Base-by-base conservation (phyloP, 2,329 filamentous ascomycete species). In the Alternaria sp. region DNA sequence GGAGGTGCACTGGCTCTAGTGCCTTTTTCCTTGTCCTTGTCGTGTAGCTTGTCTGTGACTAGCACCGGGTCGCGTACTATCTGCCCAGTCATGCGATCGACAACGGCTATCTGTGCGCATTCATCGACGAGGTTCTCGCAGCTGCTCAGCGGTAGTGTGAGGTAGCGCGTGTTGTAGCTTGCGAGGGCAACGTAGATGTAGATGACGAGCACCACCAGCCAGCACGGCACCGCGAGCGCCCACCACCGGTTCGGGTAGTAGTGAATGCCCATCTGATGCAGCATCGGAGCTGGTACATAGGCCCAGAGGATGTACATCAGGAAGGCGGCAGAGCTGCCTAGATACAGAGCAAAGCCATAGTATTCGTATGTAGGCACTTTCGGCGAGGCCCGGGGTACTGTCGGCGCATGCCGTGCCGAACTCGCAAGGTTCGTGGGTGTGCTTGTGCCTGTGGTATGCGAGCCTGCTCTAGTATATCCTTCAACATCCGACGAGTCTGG, bases 351-450 rank as follows among this genome's bases (percentile, higher is more conserved):
- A 82, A 99, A 99, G 78, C 96, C 96, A 79, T 98, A 98, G 87
- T 98, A 99, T 79, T 99, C 96, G 83, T 99, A 98, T 0, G 96
- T 99, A n/a, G 96, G 96, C 3, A 99, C 94, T 77, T 96, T 93
- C 2, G 96, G 96, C 57, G 91, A 91, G 2, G 93, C 94, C 59
- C 93, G 91, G 6, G 94, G 93, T 17, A 97, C 88, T 2, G 87
- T 90, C 65, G 84, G 87, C 65, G 83, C 87, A 72, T 83, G 85
- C 53, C 83, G 84, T 59, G 86, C 89, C 26, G 86, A 89, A 75
- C 84, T 85, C 5, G 85, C 86, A 7, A 88, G 87, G 68, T 87
- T 87, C 62, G 87, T 86, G 66, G 73, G 69, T 21, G 74, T 77
- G 67, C 67, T 75, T 26, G 72, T 72, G 25, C 74, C 77, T 26